A percentile compares a stretch with the other conserved stretches of the same genome.
These are phyloP conservation scores for Silene vulgaris DNA, from an alignment of 179 eudicot genomes.

Conservation along the genomic window DNA sequence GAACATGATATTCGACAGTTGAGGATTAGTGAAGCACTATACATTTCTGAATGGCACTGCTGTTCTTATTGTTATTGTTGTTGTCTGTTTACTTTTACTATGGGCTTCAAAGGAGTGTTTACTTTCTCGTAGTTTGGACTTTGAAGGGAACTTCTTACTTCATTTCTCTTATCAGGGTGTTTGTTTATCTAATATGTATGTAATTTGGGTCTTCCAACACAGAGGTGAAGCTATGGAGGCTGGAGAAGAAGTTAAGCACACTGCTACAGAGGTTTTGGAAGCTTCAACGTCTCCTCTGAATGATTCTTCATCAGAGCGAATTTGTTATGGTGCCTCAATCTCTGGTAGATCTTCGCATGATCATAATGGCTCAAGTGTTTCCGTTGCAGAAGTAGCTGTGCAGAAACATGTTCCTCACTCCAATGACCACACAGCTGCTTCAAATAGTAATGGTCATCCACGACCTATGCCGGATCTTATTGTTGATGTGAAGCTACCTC, in stretches of 20 bases:
- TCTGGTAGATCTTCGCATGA: conserved; percentile 40
- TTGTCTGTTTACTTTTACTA: background rate
- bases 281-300: conserved; percentile 24
- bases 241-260: conserved; percentile 33
- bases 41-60: too few relatives aligned
- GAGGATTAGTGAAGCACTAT: background rate
- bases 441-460: conserved; percentile 28
- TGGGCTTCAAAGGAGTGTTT: background rate
- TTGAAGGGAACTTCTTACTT: background rate
- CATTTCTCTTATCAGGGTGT: background rate
- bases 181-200: conserved; percentile 19
- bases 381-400: conserved; percentile 36
- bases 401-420: conserved; percentile 37
- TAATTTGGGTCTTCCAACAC: conserved; percentile 11
- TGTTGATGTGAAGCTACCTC: conserved; percentile 37
- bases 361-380: conserved; percentile 33
- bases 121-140: too few relatives aligned
- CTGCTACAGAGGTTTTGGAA: conserved; percentile 22
- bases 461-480: conserved; percentile 34
- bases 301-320: conserved; percentile 30
- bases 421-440: conserved; percentile 28
- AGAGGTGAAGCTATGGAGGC: conserved; percentile 34
- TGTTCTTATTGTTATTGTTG: background rate
- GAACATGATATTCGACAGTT: background rate
- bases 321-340: conserved; percentile 36